Base-by-base conservation (phyloP, 192 early-diverging fungal genomes). In the Umbelopsis vinacea region DNA sequence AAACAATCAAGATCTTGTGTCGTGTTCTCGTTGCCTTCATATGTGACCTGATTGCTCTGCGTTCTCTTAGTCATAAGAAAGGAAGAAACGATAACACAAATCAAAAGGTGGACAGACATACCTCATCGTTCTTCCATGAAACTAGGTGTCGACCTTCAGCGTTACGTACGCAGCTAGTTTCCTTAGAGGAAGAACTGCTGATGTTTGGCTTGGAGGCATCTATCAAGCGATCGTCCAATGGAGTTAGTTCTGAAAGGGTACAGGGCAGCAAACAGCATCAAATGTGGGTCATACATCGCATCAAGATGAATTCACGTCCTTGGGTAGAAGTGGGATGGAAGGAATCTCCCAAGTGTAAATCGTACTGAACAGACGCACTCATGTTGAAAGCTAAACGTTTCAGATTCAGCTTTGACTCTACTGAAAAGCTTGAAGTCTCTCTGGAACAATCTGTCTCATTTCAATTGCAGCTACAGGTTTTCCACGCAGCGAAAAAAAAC, bases 311-410 rank as follows among this genome's bases (percentile, higher is more conserved):
- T 33, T 63, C 57, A 15, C 29, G 26, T 63, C 11, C 57, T 63
- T 63, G 57, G 15, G 26, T 37, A 17, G 57, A 63, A 37, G 29
- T 3, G 11, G 35, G 3, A 35, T 19, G 29, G n/a, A 63, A 37
- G 38, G 57, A 63, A 19, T 37, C 57, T 37, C 57, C 57, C 57
- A 63, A 37, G 14, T 37, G 57, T 63, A 63, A 63, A 63, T 63
- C 57, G 19, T n/a, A 63, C 57, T 63, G 57, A 6, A 63, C 57
- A 63, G 57, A 37, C 57, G 57, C 57, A 63, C 57, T 63, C 57
- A 63, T 63, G 57, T 15, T 12, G 14, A 37, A 37, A 11, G 26
- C 2, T 1, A 17, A 63, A 29, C 14, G 57, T 63, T 63, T 63
- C 57, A 29, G 17, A 38, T 29, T 29, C 57, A 54, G 57, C 48